Percentiles rank a stretch among this genome's conserved stretches.
Conservation (phyloP, 2,329 filamentous ascomycete genomes). For the Pestalotiopsis sp. region DNA sequence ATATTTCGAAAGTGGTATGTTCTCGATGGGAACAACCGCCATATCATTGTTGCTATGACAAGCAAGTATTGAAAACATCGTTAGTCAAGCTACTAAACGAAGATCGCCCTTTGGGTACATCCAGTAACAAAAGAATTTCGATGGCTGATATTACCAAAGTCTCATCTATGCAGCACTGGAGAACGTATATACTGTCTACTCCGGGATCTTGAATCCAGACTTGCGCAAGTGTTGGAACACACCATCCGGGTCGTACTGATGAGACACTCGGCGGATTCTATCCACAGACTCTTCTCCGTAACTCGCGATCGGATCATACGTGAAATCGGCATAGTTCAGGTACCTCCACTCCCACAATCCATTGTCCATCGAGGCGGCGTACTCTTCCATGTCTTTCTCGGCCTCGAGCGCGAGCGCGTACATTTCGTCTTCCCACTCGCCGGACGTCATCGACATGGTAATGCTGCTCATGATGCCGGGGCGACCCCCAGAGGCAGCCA, state of each 20-base stretch:
- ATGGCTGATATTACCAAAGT: not conserved
- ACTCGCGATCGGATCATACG: constrained; percentile 31
- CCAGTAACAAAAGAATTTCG: too few relatives aligned
- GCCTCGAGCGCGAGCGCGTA: constrained; percentile 32
- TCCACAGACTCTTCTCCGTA: constrained; percentile 38
- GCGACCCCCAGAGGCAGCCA: constrained; percentile 27
- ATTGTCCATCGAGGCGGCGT: constrained; percentile 19
- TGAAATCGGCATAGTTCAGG: constrained; percentile 40
- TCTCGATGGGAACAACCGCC: too few relatives aligned
- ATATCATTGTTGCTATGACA: too few relatives aligned
- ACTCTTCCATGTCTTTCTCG: constrained; percentile 29
- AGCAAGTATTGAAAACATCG: too few relatives aligned
- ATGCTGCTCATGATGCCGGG: constrained; percentile 30
- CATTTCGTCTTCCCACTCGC: constrained; percentile 27
- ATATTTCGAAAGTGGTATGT: too few relatives aligned
- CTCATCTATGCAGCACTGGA: not conserved
- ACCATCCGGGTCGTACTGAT: constrained; percentile 38
- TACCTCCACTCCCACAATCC: constrained; percentile 33
- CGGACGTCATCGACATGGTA: constrained; percentile 32
- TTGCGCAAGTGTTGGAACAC: constrained; percentile 39
- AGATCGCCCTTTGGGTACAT: too few relatives aligned
- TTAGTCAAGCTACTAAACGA: too few relatives aligned
- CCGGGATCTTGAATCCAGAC: constrained; percentile 39
- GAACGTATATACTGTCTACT: not conserved
- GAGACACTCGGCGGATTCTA: constrained; percentile 30